A percentile compares a stretch with the other conserved stretches of the same genome.
phyloP scores from a whole-genome alignment of 148 eudicot genomes.

The Camellia granthamiana region DNA sequence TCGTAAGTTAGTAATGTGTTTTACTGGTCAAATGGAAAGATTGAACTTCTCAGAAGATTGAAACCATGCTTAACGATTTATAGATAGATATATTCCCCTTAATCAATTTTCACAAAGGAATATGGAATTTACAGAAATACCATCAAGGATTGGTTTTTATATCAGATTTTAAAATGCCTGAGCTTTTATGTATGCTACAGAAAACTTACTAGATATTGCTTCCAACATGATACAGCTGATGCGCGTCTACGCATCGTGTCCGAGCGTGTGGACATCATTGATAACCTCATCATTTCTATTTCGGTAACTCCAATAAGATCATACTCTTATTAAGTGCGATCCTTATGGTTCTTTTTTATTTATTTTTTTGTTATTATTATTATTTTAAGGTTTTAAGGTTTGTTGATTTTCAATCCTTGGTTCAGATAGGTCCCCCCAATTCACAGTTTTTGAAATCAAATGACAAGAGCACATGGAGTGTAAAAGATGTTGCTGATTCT shows the following conservation, averaged over 20 bases:
- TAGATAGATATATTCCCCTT: not conserved
- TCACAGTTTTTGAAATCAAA: slow-evolving; percentile 65
- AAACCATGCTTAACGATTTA: slow-evolving; percentile 3
- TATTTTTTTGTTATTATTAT: not conserved
- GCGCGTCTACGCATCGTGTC: slow-evolving; percentile 95
- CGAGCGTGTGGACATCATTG: slow-evolving; percentile 83
- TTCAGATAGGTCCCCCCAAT: slow-evolving; percentile 99
- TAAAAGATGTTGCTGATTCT: slow-evolving; percentile 93
- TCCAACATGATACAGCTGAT: slow-evolving; percentile 67
- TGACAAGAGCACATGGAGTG: slow-evolving; percentile 79
- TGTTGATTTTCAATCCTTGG: slow-evolving; percentile 24
- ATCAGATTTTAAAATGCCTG: not conserved
- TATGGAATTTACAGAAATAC: not conserved
- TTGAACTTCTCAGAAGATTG: no score
- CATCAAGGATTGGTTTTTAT: not conserved
- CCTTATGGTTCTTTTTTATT: not conserved
- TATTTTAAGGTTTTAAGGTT: slow-evolving; percentile 11
- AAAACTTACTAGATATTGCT: slow-evolving; percentile 21
- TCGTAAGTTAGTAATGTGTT: slow-evolving; percentile 56
- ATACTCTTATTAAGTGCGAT: not conserved
- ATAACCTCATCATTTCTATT: slow-evolving; percentile 86
- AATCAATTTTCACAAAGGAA: not conserved
- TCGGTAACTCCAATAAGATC: slow-evolving; percentile 51
- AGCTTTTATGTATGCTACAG: not conserved
- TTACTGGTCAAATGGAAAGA: no score